Evolutionary conservation across 2,329 filamentous ascomycete genomes (phyloP).

Genomic region (Madurella mycetomatis): DNA sequence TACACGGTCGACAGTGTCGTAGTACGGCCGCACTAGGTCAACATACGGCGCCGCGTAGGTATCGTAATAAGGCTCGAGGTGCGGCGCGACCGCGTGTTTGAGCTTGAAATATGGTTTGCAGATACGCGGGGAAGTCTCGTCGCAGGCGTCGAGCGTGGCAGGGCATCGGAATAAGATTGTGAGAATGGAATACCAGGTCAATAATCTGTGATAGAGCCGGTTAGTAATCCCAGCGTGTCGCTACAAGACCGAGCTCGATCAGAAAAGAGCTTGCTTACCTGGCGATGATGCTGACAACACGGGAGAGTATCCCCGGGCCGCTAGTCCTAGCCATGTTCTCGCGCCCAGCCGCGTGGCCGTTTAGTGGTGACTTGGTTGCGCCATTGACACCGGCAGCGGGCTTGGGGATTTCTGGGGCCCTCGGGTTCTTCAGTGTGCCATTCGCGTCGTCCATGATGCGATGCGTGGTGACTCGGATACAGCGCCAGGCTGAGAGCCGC

Average conservation of each 20-base stretch:
- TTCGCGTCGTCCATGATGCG: conserved; percentile 24
- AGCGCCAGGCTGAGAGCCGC: conserved; percentile 25
- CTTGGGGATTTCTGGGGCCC: conserved; percentile 2
- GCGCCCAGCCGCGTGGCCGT: conserved; percentile 35
- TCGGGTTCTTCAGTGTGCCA: conserved; percentile 18
- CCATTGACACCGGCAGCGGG: conserved; percentile 27
- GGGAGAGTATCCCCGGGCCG: conserved; percentile 32
- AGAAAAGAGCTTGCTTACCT: conserved; percentile 43
- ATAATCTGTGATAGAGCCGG: conserved; percentile 48
- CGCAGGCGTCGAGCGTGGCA: conserved; percentile 60
- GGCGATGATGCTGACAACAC: conserved; percentile 47
- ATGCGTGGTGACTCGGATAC: conserved; percentile 4
- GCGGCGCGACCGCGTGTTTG: conserved; percentile 62
- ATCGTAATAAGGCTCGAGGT: conserved; percentile 81
- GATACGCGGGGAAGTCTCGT: conserved; percentile 66
- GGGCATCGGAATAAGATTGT: conserved; percentile 83
- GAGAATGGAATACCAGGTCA: conserved; percentile 81
- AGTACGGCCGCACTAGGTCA: conserved; percentile 71
- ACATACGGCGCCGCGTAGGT: conserved; percentile 80
- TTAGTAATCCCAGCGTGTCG: no score
- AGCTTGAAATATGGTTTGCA: conserved; percentile 78
- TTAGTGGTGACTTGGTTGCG: conserved; percentile 30
- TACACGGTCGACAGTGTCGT: conserved; percentile 54
- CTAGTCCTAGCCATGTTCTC: conserved; percentile 25
- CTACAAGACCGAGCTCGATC: background rate